These are phyloP conservation scores for Lodderomyces beijingensis DNA, from an alignment of 1,139 yeast species.

Conservation along the genomic window DNA sequence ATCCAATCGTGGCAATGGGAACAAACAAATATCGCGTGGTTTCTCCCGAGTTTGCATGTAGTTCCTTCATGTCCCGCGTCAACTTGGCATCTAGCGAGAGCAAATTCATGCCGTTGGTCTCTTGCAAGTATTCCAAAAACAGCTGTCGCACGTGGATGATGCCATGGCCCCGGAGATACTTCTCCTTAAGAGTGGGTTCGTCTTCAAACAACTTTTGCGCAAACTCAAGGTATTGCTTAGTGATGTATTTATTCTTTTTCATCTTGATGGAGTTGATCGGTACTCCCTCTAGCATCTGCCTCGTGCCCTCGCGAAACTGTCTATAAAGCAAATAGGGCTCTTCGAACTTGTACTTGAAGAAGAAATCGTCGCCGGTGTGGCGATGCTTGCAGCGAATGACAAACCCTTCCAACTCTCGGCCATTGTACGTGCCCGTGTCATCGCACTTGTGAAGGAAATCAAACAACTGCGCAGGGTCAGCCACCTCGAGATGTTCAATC, in stretches of 20 bases:
- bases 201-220: constrained; percentile 49
- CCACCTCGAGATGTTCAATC: constrained; percentile 43
- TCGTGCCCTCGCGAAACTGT: constrained; percentile 85
- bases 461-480: constrained; percentile 39
- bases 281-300: constrained; percentile 46
- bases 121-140: constrained; percentile 48
- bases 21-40: constrained; percentile 54
- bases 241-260: constrained; percentile 51
- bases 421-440: constrained; percentile 66
- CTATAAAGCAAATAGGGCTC: constrained; percentile 92
- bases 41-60: constrained; percentile 10
- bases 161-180: constrained; percentile 59
- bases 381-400: constrained; percentile 61
- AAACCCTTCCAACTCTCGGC: constrained; percentile 84
- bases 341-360: constrained; percentile 92
- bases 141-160: constrained; percentile 65
- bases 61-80: constrained; percentile 8
- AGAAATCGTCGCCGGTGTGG: constrained; percentile 32
- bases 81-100: constrained; percentile 21
- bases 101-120: constrained; percentile 30
- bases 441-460: constrained; percentile 54
- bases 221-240: constrained; percentile 66
- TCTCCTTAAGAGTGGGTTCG: constrained; percentile 40
- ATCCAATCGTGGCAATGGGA: constrained; percentile 88
- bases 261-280: constrained; percentile 36